Evolutionary conservation across 106 monocot genomes (phyloP).

Genomic region (Gastrodia elata): DNA sequence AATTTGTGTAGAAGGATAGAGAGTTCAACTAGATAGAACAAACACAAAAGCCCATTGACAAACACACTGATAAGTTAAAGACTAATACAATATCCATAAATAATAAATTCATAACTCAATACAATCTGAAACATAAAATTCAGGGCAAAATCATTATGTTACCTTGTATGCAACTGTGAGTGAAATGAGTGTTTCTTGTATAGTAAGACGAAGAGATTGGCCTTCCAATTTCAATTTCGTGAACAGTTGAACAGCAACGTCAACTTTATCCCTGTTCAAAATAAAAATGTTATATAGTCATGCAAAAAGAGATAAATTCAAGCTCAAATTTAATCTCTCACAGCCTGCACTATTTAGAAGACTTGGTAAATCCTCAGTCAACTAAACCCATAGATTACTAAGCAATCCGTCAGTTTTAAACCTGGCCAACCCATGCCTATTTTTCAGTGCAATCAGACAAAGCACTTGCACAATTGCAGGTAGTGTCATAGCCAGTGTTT

Average conservation of each 20-base stretch:
- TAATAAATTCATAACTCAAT: neutral
- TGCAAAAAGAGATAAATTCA: too few species aligned
- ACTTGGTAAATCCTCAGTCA: too few species aligned
- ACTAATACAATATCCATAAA: neutral
- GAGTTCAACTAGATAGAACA: neutral
- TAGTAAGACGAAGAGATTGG: slow-evolving; percentile 71
- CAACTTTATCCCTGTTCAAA: slow-evolving; percentile 66
- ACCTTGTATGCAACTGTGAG: slow-evolving; percentile 89
- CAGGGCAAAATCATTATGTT: neutral
- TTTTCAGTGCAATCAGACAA: neutral
- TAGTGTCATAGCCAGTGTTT: neutral
- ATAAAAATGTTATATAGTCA: neutral
- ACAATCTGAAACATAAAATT: neutral
- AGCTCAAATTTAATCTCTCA: too few species aligned
- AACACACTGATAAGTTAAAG: neutral
- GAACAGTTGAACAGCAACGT: slow-evolving; percentile 84
- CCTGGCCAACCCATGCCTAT: neutral
- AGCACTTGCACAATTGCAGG: too few species aligned
- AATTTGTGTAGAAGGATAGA: neutral
- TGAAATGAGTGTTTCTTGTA: slow-evolving; percentile 77
- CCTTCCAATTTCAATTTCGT: slow-evolving; percentile 78
- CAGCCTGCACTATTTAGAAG: too few species aligned
- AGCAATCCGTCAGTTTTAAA: neutral
- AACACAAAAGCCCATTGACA: neutral
- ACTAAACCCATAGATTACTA: too few species aligned